Conservation (phyloP, 192 early-diverging fungal genomes). For the Linnemannia exigua region DNA sequence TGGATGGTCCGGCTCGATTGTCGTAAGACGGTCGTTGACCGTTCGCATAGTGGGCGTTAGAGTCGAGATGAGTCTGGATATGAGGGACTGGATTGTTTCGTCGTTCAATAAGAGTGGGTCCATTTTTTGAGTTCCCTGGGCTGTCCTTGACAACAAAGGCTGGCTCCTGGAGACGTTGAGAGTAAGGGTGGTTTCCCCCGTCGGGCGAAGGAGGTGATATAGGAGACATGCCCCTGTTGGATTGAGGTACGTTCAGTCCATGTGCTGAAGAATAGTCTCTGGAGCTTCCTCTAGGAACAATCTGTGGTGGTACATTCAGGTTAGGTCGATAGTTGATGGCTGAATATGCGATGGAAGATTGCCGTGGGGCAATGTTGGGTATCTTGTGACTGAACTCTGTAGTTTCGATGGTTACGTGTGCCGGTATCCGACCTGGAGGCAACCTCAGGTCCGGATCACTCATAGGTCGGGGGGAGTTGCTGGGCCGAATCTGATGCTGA, state of each 20-base stretch:
- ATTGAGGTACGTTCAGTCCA: slow-evolving; percentile 49
- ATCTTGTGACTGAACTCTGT: slow-evolving; percentile 44
- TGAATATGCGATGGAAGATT: slow-evolving; percentile 53
- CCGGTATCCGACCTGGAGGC: slow-evolving; percentile 18
- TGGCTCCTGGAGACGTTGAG: slow-evolving; percentile 16
- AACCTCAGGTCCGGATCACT: slow-evolving; percentile 45
- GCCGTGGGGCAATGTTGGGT: slow-evolving; percentile 43
- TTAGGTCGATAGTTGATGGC: slow-evolving; percentile 30
- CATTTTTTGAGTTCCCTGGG: slow-evolving; percentile 22
- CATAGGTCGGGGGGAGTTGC: slow-evolving; percentile 23
- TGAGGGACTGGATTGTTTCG: slow-evolving; percentile 54
- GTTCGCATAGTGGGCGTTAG: slow-evolving; percentile 6
- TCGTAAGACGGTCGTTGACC: slow-evolving; percentile 29
- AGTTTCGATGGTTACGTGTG: slow-evolving; percentile 40
- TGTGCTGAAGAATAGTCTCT: slow-evolving; percentile 43
- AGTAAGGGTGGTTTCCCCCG: slow-evolving; percentile 22
- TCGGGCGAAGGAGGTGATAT: slow-evolving; percentile 48
- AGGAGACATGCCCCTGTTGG: slow-evolving; percentile 45
- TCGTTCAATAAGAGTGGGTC: slow-evolving; percentile 40
- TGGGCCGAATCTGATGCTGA: slow-evolving; percentile 9
- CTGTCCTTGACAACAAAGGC: slow-evolving; percentile 4
- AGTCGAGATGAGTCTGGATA: slow-evolving; percentile 40
- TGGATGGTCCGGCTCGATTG: not conserved
- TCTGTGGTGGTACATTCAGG: slow-evolving; percentile 44
- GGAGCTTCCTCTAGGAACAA: slow-evolving; percentile 47